Conservation (phyloP, 2,329 filamentous ascomycete species). For the Leptographium radiaticola region DNA sequence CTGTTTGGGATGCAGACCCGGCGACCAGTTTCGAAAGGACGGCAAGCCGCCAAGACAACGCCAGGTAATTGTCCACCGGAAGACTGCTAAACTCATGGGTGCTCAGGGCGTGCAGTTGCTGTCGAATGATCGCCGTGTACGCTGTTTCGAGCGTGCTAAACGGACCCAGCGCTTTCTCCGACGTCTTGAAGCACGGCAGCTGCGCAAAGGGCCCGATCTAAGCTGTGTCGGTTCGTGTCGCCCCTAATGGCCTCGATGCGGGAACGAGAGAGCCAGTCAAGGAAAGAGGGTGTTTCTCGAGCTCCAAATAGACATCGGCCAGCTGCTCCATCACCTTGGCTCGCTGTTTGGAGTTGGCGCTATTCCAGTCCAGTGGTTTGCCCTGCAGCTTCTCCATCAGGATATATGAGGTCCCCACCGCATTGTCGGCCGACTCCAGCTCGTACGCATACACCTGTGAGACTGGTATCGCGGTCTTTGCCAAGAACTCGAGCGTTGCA, state of each 20-base stretch:
- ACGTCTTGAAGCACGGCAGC: constrained; percentile 17
- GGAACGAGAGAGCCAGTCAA: neutral
- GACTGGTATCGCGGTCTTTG: neutral
- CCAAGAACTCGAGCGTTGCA: neutral
- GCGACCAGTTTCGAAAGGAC: neutral
- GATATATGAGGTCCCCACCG: neutral
- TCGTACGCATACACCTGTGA: neutral
- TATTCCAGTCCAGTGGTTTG: constrained; percentile 10
- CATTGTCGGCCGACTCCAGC: neutral
- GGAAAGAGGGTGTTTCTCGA: neutral
- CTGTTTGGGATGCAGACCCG: neutral
- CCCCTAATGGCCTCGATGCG: too few relatives aligned
- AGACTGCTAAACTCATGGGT: neutral
- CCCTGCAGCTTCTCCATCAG: constrained; percentile 3
- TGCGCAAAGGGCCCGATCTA: neutral
- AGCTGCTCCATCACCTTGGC: constrained; percentile 2
- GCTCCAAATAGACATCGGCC: constrained; percentile 1
- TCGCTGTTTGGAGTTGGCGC: neutral
- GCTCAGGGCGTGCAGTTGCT: neutral
- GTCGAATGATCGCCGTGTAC: neutral
- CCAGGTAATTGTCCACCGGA: constrained; percentile 2
- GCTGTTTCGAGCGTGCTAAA: neutral
- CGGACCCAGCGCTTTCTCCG: constrained; percentile 13
- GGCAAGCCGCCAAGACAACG: neutral
- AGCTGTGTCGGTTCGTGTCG: neutral